Evolutionary conservation across 179 eudicot species (phyloP), one percentile per base, ranked within the genome.

Genomic region (Spergularia azorica): DNA sequence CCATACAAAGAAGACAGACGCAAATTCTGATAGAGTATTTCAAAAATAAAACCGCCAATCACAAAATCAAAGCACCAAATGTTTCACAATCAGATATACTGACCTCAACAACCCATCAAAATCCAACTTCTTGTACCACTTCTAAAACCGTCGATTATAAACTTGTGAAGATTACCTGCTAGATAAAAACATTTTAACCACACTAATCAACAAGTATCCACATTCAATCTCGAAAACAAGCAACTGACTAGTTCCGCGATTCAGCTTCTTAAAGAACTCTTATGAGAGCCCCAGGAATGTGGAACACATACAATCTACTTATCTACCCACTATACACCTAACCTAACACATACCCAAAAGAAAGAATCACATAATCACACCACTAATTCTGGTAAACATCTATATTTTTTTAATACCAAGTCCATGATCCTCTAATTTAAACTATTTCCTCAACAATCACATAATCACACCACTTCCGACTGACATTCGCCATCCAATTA

Each of bases 81-180:
- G 57, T 20, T 59, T 14, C 58, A 48, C 16, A 5, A n/a, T 36
- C 66, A 38, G 15, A 26, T 55, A 50, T 58, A 57, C 66, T 59
- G 54, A 72, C 76, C 76, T 72, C 66, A 41, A 14, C 18, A 17
- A 41, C 26, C 61, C 61, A 70, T 70, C 16, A 51, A 26, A 26
- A 70, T 70, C 46, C n/a, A n/a, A n/a, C n/a, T n/a, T n/a, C 60
- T 71, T 55, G 68, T 36, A 4, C 36, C 12, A 14, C 7, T 36
- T 36, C 68, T 36, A 11, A 32, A 3, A 36, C 17, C 68, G n/a
- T 64, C 16, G 18, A 36, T 64, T 64, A 14, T 36, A 16, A 9
- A 41, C 13, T 36, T 7, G 67, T 18, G 16, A n/a, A n/a, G n/a
- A n/a, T n/a, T n/a, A 26, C 9, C 67, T 63, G 43, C 39, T 9